phyloP scores from a whole-genome alignment of 768 basidiomycete species.

The Rhizopogon vesiculosus region DNA sequence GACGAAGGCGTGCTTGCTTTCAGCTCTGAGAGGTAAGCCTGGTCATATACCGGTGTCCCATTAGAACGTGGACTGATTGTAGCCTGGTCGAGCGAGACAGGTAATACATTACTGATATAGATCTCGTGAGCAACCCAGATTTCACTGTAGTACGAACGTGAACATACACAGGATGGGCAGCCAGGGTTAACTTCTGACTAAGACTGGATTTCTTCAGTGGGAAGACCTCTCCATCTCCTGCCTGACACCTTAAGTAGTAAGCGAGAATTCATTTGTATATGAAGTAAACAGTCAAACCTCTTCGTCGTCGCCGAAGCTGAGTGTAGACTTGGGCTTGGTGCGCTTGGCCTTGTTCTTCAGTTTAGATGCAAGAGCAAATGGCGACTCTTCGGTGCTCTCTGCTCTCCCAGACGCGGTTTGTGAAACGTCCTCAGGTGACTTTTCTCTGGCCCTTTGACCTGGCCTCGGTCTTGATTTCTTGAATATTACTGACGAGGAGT shows the following conservation, averaged over 20 bases:
- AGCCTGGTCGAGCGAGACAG: conserved; percentile 50
- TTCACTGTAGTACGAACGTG: neutral
- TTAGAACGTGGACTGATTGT: conserved; percentile 40
- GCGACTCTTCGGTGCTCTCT: conserved; percentile 43
- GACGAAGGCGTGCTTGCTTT: conserved; percentile 70
- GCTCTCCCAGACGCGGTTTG: conserved; percentile 10
- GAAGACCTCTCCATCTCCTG: conserved; percentile 60
- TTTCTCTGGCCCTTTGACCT: conserved; percentile 35
- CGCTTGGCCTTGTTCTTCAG: conserved; percentile 71
- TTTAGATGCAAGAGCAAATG: conserved; percentile 57
- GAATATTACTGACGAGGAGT: conserved; percentile 34
- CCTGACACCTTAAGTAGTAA: conserved; percentile 34
- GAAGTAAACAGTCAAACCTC: conserved; percentile 44
- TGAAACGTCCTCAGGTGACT: conserved; percentile 13
- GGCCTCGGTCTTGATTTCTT: conserved; percentile 38
- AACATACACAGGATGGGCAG: conserved; percentile 48
- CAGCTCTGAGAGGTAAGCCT: conserved; percentile 69
- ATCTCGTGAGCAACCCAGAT: conserved; percentile 9
- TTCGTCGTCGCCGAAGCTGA: conserved; percentile 74
- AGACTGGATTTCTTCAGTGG: conserved; percentile 78
- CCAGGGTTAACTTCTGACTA: conserved; percentile 59
- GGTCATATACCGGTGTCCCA: conserved; percentile 62
- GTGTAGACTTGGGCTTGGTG: conserved; percentile 55
- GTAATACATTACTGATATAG: conserved; percentile 33
- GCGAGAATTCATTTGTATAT: conserved; percentile 9